A percentile compares a stretch with the other conserved stretches of the same genome.
These are phyloP conservation scores for Amphicarpaea edgeworthii DNA, from an alignment of 306 rosid genomes.

Conservation along the genomic window DNA sequence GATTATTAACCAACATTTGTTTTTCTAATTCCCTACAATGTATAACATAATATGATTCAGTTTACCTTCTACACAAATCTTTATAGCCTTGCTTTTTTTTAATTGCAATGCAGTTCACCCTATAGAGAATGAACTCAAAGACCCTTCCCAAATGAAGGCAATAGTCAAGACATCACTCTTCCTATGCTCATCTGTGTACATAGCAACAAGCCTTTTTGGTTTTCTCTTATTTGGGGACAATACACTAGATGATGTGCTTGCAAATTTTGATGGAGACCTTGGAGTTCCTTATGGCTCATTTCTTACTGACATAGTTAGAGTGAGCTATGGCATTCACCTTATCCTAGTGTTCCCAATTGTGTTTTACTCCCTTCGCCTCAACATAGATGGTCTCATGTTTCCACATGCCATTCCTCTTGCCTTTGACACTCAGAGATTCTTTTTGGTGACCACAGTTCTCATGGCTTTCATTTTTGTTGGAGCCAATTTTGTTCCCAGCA, in stretches of 20 bases:
- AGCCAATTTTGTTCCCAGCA: conserved; percentile 25
- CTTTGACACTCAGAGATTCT: neutral
- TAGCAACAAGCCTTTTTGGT: conserved; percentile 1
- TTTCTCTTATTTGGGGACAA: conserved; percentile 12
- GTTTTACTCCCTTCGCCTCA: conserved; percentile 9
- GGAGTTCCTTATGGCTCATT: conserved; percentile 2
- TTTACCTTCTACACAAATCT: neutral
- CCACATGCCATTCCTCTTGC: conserved; percentile 3
- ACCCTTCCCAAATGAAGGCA: conserved; percentile 7
- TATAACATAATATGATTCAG: too few relatives aligned
- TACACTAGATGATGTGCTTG: neutral
- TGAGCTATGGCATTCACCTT: conserved; percentile 25
- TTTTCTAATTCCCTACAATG: neutral
- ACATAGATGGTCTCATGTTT: neutral
- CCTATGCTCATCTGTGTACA: neutral
- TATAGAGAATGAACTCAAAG: conserved; percentile 8
- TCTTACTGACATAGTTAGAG: conserved; percentile 16
- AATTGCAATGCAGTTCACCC: conserved; percentile 18
- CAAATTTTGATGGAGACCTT: neutral
- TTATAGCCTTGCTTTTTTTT: neutral
- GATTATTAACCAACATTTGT: neutral
- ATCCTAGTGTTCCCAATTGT: conserved; percentile 14
- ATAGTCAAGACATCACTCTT: neutral
- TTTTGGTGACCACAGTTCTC: neutral
- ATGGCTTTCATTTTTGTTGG: conserved; percentile 9